These are phyloP conservation scores for Diaporthe ilicicola DNA, from an alignment of 2,329 filamentous ascomycete genomes.

Conservation along the genomic window DNA sequence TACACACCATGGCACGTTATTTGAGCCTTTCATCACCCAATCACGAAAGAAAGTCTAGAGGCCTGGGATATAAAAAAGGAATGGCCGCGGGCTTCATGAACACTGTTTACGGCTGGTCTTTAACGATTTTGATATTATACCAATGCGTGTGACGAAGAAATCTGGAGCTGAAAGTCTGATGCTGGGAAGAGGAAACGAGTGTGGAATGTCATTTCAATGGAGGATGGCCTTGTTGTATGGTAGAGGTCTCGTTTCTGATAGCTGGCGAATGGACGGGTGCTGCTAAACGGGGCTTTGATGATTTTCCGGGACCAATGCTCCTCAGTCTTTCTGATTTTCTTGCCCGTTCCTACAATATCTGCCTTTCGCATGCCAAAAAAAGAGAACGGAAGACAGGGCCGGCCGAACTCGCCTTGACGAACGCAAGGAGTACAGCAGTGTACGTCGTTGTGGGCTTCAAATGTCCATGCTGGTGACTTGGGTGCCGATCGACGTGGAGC, in stretches of 20 bases:
- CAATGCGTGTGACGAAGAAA: not conserved
- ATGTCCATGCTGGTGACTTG: too few relatives aligned
- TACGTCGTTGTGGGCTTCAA: too few relatives aligned
- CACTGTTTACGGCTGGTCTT: not conserved
- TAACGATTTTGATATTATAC: not conserved
- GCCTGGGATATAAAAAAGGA: not conserved
- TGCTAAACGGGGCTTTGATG: not conserved
- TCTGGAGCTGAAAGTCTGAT: not conserved
- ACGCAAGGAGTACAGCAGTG: too few relatives aligned
- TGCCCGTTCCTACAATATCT: not conserved
- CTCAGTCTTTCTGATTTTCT: not conserved
- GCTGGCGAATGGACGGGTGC: slow-evolving; percentile 15
- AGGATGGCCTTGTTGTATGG: not conserved
- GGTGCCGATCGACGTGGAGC: too few relatives aligned
- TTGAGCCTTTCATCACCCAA: not conserved
- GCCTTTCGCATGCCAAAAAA: not conserved
- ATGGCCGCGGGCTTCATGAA: not conserved
- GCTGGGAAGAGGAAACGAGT: not conserved
- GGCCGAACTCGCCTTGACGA: too few relatives aligned
- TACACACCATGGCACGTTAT: not conserved
- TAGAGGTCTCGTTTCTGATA: not conserved
- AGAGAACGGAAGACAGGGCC: too few relatives aligned
- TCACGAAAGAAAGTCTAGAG: not conserved
- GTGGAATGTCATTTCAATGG: not conserved
- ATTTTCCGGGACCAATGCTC: not conserved